Conservation (phyloP, 768 basidiomycete genomes). For the Phlebiopsis gigantea region DNA sequence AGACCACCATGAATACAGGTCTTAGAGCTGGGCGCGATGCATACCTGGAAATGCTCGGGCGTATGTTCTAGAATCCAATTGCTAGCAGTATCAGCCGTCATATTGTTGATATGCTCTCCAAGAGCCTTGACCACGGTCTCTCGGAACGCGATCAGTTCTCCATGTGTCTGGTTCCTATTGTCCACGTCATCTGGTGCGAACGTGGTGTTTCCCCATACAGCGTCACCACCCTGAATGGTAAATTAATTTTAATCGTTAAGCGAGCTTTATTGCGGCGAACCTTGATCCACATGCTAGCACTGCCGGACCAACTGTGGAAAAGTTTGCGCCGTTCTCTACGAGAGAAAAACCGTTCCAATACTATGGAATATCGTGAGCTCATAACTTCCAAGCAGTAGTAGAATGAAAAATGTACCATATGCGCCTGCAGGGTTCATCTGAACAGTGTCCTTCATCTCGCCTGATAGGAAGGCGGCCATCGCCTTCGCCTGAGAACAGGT, state of each 20-base stretch:
- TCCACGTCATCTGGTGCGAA: constrained; percentile 76
- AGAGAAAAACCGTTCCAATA: constrained; percentile 86
- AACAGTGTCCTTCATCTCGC: constrained; percentile 94
- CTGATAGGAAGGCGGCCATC: constrained; percentile 91
- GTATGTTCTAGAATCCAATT: constrained; percentile 82
- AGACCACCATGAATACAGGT: background rate
- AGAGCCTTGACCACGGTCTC: constrained; percentile 16
- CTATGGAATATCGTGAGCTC: too few species aligned
- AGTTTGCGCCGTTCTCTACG: constrained; percentile 82
- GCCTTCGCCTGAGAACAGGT: constrained; percentile 69
- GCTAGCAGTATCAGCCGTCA: constrained; percentile 74
- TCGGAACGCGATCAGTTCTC: constrained; percentile 81
- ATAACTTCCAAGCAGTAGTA: background rate
- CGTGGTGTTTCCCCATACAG: constrained; percentile 73
- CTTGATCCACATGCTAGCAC: constrained; percentile 93
- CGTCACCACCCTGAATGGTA: constrained; percentile 61
- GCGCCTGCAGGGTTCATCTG: constrained; percentile 78
- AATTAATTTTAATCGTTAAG: background rate
- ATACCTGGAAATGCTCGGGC: constrained; percentile 73
- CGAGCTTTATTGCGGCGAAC: constrained; percentile 27
- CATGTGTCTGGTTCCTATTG: constrained; percentile 58
- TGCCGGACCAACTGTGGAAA: constrained; percentile 94
- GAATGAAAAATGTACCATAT: constrained; percentile 43
- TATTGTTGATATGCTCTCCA: constrained; percentile 39
- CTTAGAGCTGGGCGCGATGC: constrained; percentile 5